phyloP scores from a whole-genome alignment of 805 yeast species.

The Ogataea zsoltii region DNA sequence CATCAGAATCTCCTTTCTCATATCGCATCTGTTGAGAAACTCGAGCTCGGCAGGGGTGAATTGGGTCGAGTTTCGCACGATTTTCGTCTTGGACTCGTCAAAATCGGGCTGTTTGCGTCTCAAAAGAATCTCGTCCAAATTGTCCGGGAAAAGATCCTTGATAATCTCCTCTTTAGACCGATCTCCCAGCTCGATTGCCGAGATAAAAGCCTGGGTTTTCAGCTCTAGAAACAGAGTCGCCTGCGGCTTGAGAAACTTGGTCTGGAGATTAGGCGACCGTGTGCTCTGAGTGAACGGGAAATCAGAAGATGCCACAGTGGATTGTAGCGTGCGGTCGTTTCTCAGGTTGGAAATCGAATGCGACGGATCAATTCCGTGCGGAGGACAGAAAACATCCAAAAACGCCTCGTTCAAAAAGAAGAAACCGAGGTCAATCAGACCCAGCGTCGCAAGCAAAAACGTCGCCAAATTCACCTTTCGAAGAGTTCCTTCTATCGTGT shows the following conservation, averaged over 20 bases:
- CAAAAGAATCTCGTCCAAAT: slow-evolving; percentile 51
- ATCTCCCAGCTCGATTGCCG: slow-evolving; percentile 72
- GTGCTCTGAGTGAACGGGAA: slow-evolving; percentile 12
- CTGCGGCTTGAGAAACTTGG: slow-evolving; percentile 69
- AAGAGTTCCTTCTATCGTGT: slow-evolving; percentile 61
- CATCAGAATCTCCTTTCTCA: slow-evolving; percentile 64
- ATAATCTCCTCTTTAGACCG: slow-evolving; percentile 65
- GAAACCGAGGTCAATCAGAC: slow-evolving; percentile 84
- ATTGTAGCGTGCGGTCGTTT: slow-evolving; percentile 21
- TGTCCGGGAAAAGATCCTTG: slow-evolving; percentile 72
- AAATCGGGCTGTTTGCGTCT: slow-evolving; percentile 38
- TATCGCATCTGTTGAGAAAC: slow-evolving; percentile 70
- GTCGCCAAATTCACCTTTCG: slow-evolving; percentile 88
- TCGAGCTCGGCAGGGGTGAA: slow-evolving; percentile 79
- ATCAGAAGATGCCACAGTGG: slow-evolving; percentile 13
- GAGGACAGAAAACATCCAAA: slow-evolving; percentile 84
- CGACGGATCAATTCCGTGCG: slow-evolving; percentile 53
- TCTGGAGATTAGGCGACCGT: slow-evolving; percentile 24
- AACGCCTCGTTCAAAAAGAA: slow-evolving; percentile 82
- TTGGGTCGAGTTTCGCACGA: slow-evolving; percentile 31
- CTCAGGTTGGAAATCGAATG: slow-evolving; percentile 32
- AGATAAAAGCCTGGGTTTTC: slow-evolving; percentile 93
- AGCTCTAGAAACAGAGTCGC: slow-evolving; percentile 79
- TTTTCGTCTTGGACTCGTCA: slow-evolving; percentile 23
- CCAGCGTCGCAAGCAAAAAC: slow-evolving; percentile 82